Conservation (phyloP, 495 filamentous ascomycete genomes). For the Neurospora intermedia region DNA sequence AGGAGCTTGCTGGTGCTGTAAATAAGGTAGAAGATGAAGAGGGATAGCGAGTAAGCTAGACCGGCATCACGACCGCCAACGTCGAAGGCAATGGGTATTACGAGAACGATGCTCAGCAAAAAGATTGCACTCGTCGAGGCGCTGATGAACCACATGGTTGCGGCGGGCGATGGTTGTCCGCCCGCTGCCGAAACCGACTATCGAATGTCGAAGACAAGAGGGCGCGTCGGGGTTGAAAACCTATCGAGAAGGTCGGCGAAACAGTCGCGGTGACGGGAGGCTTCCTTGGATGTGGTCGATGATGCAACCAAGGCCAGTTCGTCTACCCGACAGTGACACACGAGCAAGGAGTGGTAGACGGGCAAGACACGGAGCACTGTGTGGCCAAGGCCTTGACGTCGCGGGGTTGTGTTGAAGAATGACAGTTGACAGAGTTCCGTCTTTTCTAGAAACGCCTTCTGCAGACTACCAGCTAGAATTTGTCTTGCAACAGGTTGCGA, state of each 20-base stretch:
- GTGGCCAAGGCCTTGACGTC: background rate
- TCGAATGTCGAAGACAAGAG: background rate
- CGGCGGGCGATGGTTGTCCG: slow-evolving; percentile 15
- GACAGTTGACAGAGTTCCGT: background rate
- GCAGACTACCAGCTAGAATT: background rate
- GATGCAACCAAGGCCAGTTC: background rate
- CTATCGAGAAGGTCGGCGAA: background rate
- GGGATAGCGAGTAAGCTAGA: slow-evolving; percentile 78
- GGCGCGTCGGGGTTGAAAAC: background rate
- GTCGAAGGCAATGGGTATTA: slow-evolving; percentile 92
- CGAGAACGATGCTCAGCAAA: slow-evolving; percentile 78
- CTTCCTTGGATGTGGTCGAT: background rate
- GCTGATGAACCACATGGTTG: slow-evolving; percentile 57
- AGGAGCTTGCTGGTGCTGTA: slow-evolving; percentile 70
- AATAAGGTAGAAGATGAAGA: slow-evolving; percentile 81
- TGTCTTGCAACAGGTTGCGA: background rate
- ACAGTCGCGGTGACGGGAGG: background rate
- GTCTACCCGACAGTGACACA: background rate
- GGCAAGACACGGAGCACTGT: background rate
- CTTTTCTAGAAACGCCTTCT: background rate
- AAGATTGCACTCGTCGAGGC: slow-evolving; percentile 66
- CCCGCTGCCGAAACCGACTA: background rate
- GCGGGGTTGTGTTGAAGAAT: background rate
- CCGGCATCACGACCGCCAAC: slow-evolving; percentile 91
- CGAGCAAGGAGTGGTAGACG: background rate